Conservation (phyloP, 345 rosid species). For the Brassica nigra region DNA sequence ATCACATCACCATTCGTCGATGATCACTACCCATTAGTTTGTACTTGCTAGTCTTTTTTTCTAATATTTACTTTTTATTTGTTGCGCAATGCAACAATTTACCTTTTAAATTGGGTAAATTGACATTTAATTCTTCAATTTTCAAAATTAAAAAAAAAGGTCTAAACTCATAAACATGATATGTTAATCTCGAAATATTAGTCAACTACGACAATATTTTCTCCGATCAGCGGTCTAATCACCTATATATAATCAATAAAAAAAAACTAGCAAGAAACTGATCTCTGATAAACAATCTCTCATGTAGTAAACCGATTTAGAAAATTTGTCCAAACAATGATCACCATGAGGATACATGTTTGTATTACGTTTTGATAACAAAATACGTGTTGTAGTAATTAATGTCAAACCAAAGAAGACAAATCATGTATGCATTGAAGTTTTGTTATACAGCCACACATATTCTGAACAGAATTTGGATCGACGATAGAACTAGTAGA, state of each 20-base stretch:
- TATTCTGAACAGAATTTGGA: not conserved
- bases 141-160: not conserved
- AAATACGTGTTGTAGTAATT: not conserved
- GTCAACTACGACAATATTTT: no score
- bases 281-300: not conserved
- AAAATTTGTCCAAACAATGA: not conserved
- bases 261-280: not conserved
- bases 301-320: not conserved
- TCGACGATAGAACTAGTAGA: not conserved
- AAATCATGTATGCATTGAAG: not conserved
- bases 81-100: not conserved
- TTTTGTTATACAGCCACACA: not conserved
- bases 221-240: no score
- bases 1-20: slow-evolving; percentile 23
- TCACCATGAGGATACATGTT: not conserved
- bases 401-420: not conserved
- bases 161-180: not conserved
- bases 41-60: slow-evolving; percentile 6
- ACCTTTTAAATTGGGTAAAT: not conserved
- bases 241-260: no score
- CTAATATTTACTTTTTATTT: not conserved
- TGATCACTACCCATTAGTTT: not conserved
- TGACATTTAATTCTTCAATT: not conserved
- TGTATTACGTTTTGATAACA: not conserved
- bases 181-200: not conserved